These are phyloP conservation scores for Acorus calamus DNA, from an alignment of 106 monocot genomes.

Conservation along the genomic window DNA sequence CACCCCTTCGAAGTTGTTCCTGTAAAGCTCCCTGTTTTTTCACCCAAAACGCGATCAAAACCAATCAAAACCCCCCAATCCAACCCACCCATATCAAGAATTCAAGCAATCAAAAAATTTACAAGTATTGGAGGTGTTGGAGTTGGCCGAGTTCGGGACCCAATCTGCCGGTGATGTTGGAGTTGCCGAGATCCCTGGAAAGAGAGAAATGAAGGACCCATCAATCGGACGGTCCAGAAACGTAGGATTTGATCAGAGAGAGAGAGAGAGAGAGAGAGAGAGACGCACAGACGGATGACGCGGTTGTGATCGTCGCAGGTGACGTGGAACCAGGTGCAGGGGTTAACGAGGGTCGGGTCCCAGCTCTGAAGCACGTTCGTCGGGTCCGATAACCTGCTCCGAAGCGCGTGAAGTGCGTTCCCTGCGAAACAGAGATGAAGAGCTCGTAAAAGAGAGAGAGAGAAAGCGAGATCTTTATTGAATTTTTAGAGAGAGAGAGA, in stretches of 20 bases:
- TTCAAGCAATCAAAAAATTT: background rate
- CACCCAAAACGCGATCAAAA: background rate
- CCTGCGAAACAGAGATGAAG: conserved; percentile 26
- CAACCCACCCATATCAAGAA: too few species aligned
- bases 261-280: background rate
- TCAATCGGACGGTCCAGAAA: background rate
- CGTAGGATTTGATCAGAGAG: background rate
- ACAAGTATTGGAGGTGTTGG: conserved; percentile 83
- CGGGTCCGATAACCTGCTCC: conserved; percentile 60
- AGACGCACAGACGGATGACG: conserved; percentile 69
- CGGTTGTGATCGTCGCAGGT: conserved; percentile 68
- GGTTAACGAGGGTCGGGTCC: conserved; percentile 95
- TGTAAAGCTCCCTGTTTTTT: conserved; percentile 70
- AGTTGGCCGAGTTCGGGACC: conserved; percentile 77
- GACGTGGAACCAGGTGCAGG: conserved; percentile 96
- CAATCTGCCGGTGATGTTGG: conserved; percentile 77
- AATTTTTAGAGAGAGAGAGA: background rate
- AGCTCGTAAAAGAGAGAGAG: background rate
- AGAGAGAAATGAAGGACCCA: background rate
- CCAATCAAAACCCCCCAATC: background rate
- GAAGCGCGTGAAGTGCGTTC: conserved; percentile 64
- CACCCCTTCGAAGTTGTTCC: conserved; percentile 79
- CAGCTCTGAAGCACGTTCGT: conserved; percentile 89
- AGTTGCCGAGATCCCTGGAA: conserved; percentile 89
- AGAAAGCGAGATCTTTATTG: too few species aligned